phyloP scores from a whole-genome alignment of 495 filamentous ascomycete genomes.

The Penicillium macrosclerotiorum region DNA sequence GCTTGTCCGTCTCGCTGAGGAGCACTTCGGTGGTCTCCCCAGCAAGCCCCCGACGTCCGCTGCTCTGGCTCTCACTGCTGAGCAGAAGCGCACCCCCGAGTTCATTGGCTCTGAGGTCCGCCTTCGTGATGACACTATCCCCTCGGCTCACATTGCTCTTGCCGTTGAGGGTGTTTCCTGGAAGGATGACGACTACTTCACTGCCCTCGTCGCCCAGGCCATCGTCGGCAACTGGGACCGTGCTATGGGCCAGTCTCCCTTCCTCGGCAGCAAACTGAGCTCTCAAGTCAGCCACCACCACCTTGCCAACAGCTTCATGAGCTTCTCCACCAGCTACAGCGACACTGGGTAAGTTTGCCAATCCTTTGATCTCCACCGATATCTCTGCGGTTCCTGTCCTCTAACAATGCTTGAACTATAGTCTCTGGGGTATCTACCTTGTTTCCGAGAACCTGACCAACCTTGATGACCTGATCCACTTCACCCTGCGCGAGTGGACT shows the following conservation, averaged over 20 bases:
- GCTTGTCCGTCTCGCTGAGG: constrained; percentile 92
- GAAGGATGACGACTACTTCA: constrained; percentile 99
- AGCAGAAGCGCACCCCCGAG: constrained; percentile 82
- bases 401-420: constrained; percentile 38
- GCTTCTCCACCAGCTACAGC: constrained; percentile 98
- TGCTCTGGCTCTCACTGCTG: constrained; percentile 58
- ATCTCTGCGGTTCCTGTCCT: too few species aligned
- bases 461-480: constrained; percentile 95
- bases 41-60: constrained; percentile 67
- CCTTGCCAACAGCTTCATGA: constrained; percentile 99
- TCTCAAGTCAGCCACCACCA: constrained; percentile 86
- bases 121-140: constrained; percentile 92
- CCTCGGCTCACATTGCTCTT: constrained; percentile 95
- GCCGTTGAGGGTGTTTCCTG: constrained; percentile 99
- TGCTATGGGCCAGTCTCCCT: constrained; percentile 93
- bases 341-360: constrained; percentile 91
- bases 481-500: constrained; percentile 96
- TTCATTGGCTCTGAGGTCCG: constrained; percentile 96
- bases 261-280: constrained; percentile 97
- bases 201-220: constrained; percentile 92
- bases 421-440: constrained; percentile 99
- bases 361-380: too few species aligned
- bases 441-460: constrained; percentile 83
- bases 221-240: constrained; percentile 99
- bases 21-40: constrained; percentile 83